Evolutionary conservation across 176 grass and related monocot genomes (phyloP).

Genomic region (Avena sativa): DNA sequence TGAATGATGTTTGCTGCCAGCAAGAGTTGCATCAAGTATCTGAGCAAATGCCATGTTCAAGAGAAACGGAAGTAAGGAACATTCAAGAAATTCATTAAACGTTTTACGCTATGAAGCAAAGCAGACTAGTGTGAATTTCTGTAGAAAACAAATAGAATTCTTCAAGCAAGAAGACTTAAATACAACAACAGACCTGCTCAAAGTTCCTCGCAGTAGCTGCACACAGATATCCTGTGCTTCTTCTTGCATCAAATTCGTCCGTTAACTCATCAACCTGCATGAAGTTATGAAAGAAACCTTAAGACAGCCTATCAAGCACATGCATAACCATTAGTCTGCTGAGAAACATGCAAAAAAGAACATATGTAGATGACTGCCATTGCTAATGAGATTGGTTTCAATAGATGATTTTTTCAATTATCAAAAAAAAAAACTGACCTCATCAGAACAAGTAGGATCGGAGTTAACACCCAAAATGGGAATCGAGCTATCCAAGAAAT

Average conservation of each 20-base stretch:
- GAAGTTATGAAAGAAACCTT: slow-evolving; percentile 31
- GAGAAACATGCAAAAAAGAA: background rate
- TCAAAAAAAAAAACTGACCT: slow-evolving; percentile 51
- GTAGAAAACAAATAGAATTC: background rate
- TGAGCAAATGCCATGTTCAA: slow-evolving; percentile 37
- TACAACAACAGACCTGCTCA: slow-evolving; percentile 64
- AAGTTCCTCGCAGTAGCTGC: slow-evolving; percentile 77
- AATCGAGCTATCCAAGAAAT: slow-evolving; percentile 76
- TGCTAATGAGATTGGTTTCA: background rate
- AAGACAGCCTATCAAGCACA: slow-evolving; percentile 10
- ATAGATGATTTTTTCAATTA: background rate
- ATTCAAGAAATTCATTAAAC: slow-evolving; percentile 27
- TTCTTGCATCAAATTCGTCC: slow-evolving; percentile 88
- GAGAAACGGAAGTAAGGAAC: background rate
- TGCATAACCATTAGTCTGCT: slow-evolving; percentile 20
- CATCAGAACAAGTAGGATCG: slow-evolving; percentile 74
- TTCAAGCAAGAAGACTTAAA: background rate
- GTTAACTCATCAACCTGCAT: slow-evolving; percentile 80
- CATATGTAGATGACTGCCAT: slow-evolving; percentile 6
- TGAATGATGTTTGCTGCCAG: slow-evolving; percentile 59
- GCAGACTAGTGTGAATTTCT: background rate
- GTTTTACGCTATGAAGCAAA: background rate
- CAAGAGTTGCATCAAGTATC: slow-evolving; percentile 80
- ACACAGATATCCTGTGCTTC: slow-evolving; percentile 96
- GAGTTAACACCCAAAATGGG: slow-evolving; percentile 94